Base-by-base conservation (phyloP, 2,329 filamentous ascomycete genomes). In the Trichoderma citrinoviride region DNA sequence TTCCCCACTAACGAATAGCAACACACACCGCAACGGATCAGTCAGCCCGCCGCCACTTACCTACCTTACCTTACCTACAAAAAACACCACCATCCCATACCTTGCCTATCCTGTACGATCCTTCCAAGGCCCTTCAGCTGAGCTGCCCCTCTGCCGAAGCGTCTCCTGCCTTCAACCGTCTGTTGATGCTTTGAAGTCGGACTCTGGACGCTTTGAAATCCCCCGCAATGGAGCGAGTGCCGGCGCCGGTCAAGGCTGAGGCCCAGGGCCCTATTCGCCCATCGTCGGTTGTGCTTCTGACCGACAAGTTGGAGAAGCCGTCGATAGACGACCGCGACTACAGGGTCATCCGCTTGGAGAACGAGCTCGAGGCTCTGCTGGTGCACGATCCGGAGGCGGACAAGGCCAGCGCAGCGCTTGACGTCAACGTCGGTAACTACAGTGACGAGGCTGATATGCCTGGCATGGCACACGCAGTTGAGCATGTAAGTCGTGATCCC, bases 341-440 rank as follows among this genome's bases (percentile, higher is more conserved):
- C 76, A 86, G 94, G 65, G 92, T 99, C 68, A 89, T 98, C 71
- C 86, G 87, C 61, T 83, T 99, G 61, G 81, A 86, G 53, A 99
- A 99, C 77, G 84, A 93, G 76, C 85, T 99, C 17, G 94, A 99
- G 81, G 94, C 88, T 7, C 83, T 99, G 19, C 81, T 99, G 56
- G 95, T 98, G 64, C 94, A 98, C 75, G 95, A 99, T 79, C 86
- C 91, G 1, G 90, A 96, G 68, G 97, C 95, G 7, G 95, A 99
- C 82, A 98, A 98, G 83, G 93, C 95, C 68, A 96, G 93, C 73
- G 95, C 94, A 10, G 91, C 94, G 57, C 87, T 98, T 74, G 95
- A 98, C 75, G 93, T 98, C 74, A 93, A 96, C 76, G 94, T 97
- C 41, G 95, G 95, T 67, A 96, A 92, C 77, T 97, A 97, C 80